Percentiles rank a stretch among this genome's conserved stretches.
Conservation (phyloP, 2,329 filamentous ascomycete genomes). For the Fusarium dimerum region DNA sequence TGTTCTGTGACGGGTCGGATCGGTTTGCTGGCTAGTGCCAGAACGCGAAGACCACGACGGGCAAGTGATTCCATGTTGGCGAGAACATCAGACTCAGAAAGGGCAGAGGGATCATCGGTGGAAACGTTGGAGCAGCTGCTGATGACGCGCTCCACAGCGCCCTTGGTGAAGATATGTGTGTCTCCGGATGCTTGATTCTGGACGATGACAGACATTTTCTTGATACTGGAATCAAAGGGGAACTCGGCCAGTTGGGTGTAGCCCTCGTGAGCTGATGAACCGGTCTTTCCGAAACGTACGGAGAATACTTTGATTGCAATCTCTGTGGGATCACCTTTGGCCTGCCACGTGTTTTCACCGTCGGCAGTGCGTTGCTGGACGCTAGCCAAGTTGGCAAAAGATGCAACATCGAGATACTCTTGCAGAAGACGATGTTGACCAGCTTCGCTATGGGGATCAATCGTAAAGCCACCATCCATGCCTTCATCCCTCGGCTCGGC, state of each 20-base stretch:
- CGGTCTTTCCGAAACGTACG: constrained; percentile 65
- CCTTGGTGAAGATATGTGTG: constrained; percentile 59
- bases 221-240: constrained; percentile 72
- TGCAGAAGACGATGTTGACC: constrained; percentile 48
- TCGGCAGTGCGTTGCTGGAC: constrained; percentile 46
- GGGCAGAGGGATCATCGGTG: constrained; percentile 34
- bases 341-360: constrained; percentile 58
- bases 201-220: constrained; percentile 76
- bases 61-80: constrained; percentile 67
- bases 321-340: constrained; percentile 64
- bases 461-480: not conserved
- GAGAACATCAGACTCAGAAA: constrained; percentile 53
- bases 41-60: constrained; percentile 65
- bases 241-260: constrained; percentile 63
- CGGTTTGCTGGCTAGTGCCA: constrained; percentile 53
- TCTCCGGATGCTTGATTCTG: constrained; percentile 39
- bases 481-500: constrained; percentile 28
- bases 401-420: constrained; percentile 62
- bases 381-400: constrained; percentile 65
- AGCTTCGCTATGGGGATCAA: constrained; percentile 35
- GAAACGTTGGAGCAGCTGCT: constrained; percentile 54
- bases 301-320: constrained; percentile 76
- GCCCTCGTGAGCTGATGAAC: constrained; percentile 49
- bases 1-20: constrained; percentile 15
- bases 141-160: constrained; percentile 66